Evolutionary conservation across 345 rosid genomes (phyloP), one percentile per base, ranked within the genome.

Genomic region (Lepidium sativum): DNA sequence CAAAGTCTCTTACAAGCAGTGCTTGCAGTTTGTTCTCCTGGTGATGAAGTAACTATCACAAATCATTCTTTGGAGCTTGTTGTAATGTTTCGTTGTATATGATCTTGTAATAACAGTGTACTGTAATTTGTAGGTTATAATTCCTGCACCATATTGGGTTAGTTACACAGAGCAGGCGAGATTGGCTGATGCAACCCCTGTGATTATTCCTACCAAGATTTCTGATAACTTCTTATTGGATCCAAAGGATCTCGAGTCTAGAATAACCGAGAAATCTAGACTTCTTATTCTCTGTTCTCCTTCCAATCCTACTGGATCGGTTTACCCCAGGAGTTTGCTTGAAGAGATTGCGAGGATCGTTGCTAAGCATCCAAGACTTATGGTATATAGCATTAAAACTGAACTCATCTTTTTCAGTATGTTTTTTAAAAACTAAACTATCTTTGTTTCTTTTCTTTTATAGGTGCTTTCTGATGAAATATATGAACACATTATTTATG

Each of bases 231-330:
- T 95, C 75, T 80, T 95, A 17, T 71, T 95, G 87, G 84, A 95
- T 78, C 95, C 99, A 66, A 80, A 83, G 76, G 72, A 74, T 65
- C 89, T 95, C 4, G 87, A 86, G 82, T 80, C 89, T 34, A 80
- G 74, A 37, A 56, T 95, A 54, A 91, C 79, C 15, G 97, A 79
- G 48, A 95, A 85, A 75, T 91, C 99, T 32, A 95, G 99, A 67
- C 70, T 95, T 73, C 56, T 95, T 45, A 80, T 95, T 67, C 87
- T 95, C 39, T 95, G 97, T 64, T 91, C 97, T 65, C 99, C 97
- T 49, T 91, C 97, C 5, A 91, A 95, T 70, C 99, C 99, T 52
- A 94, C 99, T 34, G 97, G 99, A 55, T 88, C 97, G n/a, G 97
- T 94, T 65, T 94, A 88, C 78, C 88, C 97, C 35, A 88, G 82